Evolutionary conservation across 352 stramenopile species (phyloP).

Genomic region (Globisporangium polare): DNA sequence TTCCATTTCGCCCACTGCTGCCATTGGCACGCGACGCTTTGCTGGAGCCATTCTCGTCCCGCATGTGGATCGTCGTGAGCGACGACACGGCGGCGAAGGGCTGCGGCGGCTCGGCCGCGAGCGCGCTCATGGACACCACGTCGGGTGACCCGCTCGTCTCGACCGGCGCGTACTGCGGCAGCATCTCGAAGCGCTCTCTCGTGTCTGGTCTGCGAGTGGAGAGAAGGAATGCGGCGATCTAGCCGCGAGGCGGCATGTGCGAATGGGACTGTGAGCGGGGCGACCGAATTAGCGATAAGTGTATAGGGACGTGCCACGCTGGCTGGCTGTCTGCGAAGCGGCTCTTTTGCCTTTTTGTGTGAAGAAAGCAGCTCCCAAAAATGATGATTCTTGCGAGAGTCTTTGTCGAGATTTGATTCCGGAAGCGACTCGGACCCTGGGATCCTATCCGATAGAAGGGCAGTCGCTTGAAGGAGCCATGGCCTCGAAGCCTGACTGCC

Average conservation of each 20-base stretch:
- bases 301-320: background rate
- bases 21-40: background rate
- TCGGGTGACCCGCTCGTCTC: constrained; percentile 10
- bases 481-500: too few relatives aligned
- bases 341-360: background rate
- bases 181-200: background rate
- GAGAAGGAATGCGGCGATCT: background rate
- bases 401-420: background rate
- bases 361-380: background rate
- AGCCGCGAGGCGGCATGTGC: background rate
- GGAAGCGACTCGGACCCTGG: too few relatives aligned
- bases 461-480: too few relatives aligned
- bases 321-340: background rate
- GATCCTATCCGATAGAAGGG: too few relatives aligned
- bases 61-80: constrained; percentile 13
- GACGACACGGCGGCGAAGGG: constrained; percentile 11
- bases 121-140: background rate
- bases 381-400: background rate
- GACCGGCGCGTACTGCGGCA: constrained; percentile 12
- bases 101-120: constrained; percentile 5
- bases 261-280: background rate
- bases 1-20: background rate
- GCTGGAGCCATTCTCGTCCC: background rate
- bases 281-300: background rate
- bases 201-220: background rate